Evolutionary conservation across 179 eudicot species (phyloP).

Genomic region (Heliamphora pulchella): DNA sequence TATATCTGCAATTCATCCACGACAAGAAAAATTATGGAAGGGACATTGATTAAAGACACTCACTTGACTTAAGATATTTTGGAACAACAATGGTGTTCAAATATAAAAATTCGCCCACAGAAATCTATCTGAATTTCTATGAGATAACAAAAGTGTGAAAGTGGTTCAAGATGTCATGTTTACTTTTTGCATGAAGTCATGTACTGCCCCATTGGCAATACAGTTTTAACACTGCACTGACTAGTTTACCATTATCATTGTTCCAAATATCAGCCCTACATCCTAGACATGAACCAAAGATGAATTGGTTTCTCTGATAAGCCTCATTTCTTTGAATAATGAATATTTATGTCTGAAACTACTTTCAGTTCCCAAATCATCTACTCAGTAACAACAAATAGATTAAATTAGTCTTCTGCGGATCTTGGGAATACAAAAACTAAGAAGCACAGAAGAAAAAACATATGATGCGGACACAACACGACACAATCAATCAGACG

Average conservation of each 20-base stretch:
- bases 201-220: neutral
- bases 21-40: neutral
- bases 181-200: neutral
- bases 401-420: neutral
- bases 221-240: neutral
- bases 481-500: too few relatives aligned
- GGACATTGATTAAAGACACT: neutral
- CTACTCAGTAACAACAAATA: neutral
- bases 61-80: neutral
- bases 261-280: neutral
- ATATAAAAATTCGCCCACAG: neutral
- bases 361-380: neutral
- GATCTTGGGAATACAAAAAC: neutral
- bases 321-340: neutral
- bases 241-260: neutral
- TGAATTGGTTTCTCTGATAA: slow-evolving; percentile 7
- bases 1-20: slow-evolving; percentile 51
- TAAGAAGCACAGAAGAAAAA: too few relatives aligned
- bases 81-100: neutral
- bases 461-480: too few relatives aligned
- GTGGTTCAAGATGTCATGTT: neutral
- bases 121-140: neutral
- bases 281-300: neutral
- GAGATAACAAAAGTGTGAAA: neutral
- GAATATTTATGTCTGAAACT: neutral